Evolutionary conservation across 2,329 filamentous ascomycete genomes (phyloP).

Genomic region (Cadophora luteo-olivacea): DNA sequence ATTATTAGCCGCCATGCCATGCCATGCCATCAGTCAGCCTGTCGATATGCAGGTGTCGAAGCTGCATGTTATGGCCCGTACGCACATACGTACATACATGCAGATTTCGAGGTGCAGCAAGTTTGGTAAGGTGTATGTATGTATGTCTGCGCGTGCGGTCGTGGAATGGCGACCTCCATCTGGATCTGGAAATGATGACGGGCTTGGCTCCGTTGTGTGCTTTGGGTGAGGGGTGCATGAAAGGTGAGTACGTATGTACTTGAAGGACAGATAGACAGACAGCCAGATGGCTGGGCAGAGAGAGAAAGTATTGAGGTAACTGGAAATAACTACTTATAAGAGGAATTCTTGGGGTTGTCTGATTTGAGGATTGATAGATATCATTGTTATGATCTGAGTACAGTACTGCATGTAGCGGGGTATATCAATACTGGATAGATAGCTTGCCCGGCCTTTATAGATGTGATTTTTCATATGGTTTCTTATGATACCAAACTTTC

Average conservation of each 20-base stretch:
- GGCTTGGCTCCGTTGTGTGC: not conserved
- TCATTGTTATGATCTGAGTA: too few relatives aligned
- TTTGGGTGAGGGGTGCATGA: not conserved
- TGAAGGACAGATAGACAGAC: not conserved
- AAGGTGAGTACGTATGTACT: not conserved
- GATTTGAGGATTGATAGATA: too few relatives aligned
- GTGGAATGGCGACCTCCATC: not conserved
- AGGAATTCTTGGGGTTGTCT: too few relatives aligned
- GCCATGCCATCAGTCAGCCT: slow-evolving; percentile 1
- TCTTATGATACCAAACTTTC: too few relatives aligned
- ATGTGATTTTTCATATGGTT: too few relatives aligned
- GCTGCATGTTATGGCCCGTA: not conserved
- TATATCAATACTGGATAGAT: too few relatives aligned
- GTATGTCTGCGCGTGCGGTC: not conserved
- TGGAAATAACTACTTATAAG: too few relatives aligned
- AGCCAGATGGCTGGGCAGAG: too few relatives aligned
- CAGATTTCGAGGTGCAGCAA: not conserved
- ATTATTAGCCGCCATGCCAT: not conserved
- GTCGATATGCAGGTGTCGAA: not conserved
- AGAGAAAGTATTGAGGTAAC: too few relatives aligned
- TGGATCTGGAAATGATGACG: not conserved
- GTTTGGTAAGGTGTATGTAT: not conserved
- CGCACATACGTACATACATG: too few relatives aligned
- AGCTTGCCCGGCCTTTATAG: too few relatives aligned
- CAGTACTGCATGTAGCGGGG: too few relatives aligned